A percentile compares a stretch with the other conserved stretches of the same genome.
Evolutionary conservation across 2,329 filamentous ascomycete species (phyloP).

Genomic region (Aureobasidium sp.): DNA sequence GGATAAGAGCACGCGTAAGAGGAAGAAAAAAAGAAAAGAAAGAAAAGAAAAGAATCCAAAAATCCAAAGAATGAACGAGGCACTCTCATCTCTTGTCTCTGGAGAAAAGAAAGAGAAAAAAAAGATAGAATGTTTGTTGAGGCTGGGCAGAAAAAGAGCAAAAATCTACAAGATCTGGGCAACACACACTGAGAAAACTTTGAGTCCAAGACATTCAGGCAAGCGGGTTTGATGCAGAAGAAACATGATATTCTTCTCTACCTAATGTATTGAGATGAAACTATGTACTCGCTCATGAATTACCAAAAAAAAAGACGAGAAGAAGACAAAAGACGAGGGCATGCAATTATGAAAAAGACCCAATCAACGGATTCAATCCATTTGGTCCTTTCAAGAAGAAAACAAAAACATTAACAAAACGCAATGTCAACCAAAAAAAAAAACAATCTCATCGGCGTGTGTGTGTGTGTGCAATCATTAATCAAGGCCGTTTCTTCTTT

Average conservation of each 20-base stretch:
- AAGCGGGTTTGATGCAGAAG: too few relatives aligned
- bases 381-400: background rate
- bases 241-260: background rate
- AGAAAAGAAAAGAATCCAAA: too few relatives aligned
- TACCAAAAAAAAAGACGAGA: background rate
- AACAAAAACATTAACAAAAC: background rate
- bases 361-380: background rate
- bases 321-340: background rate
- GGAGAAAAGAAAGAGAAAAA: too few relatives aligned
- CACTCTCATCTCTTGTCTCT: too few relatives aligned
- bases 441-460: background rate
- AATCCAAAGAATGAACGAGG: too few relatives aligned
- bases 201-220: too few relatives aligned
- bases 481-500: background rate
- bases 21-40: too few relatives aligned
- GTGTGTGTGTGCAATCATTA: background rate
- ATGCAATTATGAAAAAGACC: background rate
- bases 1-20: too few relatives aligned
- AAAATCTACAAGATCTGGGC: too few relatives aligned
- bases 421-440: background rate
- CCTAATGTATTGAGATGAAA: background rate
- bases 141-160: too few relatives aligned
- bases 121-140: too few relatives aligned
- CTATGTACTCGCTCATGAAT: background rate
- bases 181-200: too few relatives aligned